phyloP scores from a whole-genome alignment of 768 basidiomycete genomes.

The Panaeolus papilionaceus region DNA sequence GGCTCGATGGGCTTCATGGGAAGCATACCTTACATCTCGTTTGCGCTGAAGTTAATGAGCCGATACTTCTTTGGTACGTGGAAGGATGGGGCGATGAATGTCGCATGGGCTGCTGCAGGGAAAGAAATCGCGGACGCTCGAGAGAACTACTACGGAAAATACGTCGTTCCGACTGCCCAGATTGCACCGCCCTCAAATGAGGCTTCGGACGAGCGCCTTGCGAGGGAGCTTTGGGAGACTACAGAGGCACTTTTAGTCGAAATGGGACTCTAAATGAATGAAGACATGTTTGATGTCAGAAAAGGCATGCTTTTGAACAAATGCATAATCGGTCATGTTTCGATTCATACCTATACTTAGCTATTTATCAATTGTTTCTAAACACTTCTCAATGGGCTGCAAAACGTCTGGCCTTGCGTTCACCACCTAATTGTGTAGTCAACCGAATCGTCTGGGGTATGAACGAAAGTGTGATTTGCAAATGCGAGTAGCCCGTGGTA shows the following conservation, averaged over 20 bases:
- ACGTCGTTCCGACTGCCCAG: neutral
- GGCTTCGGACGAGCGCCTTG: neutral
- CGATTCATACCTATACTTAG: no score
- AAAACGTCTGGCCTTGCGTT: no score
- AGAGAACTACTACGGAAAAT: slow-evolving; percentile 6
- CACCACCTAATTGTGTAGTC: no score
- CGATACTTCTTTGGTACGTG: slow-evolving; percentile 5
- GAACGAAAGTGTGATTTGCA: no score
- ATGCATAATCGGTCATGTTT: no score
- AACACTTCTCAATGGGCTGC: no score
- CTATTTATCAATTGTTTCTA: no score
- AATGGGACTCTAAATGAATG: neutral
- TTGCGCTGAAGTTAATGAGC: neutral
- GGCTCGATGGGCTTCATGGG: neutral
- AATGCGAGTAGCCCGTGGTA: neutral
- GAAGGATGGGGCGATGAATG: slow-evolving; percentile 8
- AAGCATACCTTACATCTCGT: neutral
- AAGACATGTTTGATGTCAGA: neutral
- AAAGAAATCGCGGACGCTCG: neutral
- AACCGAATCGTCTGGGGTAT: no score
- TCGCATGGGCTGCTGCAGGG: neutral
- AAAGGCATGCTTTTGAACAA: no score
- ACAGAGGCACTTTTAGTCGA: neutral
- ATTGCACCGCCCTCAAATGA: neutral
- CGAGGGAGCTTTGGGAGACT: neutral